These are phyloP conservation scores for Avena sativa DNA, from an alignment of 176 grass and related monocot genomes.

Conservation along the genomic window DNA sequence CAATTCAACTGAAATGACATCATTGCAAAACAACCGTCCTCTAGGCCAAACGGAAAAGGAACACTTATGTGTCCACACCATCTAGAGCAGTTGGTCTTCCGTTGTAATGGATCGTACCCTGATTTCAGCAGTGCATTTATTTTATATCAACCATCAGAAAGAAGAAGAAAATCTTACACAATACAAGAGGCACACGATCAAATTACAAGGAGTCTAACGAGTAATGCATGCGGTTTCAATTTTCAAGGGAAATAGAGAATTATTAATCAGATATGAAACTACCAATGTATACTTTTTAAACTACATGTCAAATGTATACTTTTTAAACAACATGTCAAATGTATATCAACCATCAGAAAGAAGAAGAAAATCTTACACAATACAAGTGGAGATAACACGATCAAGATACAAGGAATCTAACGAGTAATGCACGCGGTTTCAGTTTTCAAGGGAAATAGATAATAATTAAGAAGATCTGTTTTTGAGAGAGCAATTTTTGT, in stretches of 20 bases:
- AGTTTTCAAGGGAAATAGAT: no score
- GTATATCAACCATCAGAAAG: background rate
- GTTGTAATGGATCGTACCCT: background rate
- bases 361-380: background rate
- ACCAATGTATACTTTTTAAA: no score
- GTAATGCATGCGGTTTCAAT: no score
- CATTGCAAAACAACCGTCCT: background rate
- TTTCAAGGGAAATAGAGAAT: no score
- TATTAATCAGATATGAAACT: no score
- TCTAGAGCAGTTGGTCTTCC: background rate
- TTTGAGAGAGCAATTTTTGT: no score
- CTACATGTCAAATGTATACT: no score
- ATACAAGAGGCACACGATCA: background rate
- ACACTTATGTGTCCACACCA: background rate
- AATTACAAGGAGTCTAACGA: no score
- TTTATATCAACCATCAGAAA: background rate
- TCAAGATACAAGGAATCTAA: no score
- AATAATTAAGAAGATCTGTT: no score
- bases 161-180: background rate
- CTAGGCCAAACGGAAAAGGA: background rate
- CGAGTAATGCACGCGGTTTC: no score
- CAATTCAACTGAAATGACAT: background rate
- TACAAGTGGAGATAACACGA: background rate
- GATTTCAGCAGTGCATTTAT: background rate
- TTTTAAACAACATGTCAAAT: no score